Evolutionary conservation across 306 rosid genomes (phyloP), one percentile per base, ranked within the genome.

Genomic region (Vigna reflexopilosa): DNA sequence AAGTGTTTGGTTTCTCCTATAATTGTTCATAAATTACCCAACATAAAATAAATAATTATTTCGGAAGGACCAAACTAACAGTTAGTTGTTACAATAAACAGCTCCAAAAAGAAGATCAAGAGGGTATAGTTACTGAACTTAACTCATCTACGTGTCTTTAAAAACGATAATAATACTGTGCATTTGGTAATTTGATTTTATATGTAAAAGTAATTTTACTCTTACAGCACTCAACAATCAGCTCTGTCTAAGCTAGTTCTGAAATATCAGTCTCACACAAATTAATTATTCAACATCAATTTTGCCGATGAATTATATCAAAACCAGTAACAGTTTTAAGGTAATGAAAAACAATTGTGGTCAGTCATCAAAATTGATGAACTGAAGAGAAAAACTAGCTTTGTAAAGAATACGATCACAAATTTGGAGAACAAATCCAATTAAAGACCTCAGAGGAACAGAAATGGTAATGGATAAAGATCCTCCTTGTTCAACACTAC

Each of bases 371-470:
- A 57, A 42, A 57, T 54, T 50, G 30, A 40, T 44, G 17, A 72
- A 48, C 38, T 40, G 17, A 15, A 28, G 45, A 56, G 66, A 61
- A 77, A 72, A 57, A 51, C 45, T 38, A 67, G 62, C 14, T 32
- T 42, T 15, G 36, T 63, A 59, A 28, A 40, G 52, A 73, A 42
- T 73, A 48, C 13, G 45, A 22, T 59, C 36, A 58, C 36, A 26
- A 79, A 61, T 45, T 66, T 44, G 58, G 75, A 65, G 36, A 70
- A 59, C 14, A 47, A 19, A 59, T 59, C 61, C 72, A 76, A 13
- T 20, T 64, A 69, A 28, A 61, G 62, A 62, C 55, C 45, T 77
- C 26, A 44, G n/a, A 68, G 36, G 56, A 73, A 63, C 38, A 70
- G 44, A 58, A 50, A 13, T 82, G 19, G 3, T 28, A 48, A 62